Evolutionary conservation across 495 filamentous ascomycete species (phyloP), one percentile per base, ranked within the genome.

Genomic region (Astrothelium subdiscretum): DNA sequence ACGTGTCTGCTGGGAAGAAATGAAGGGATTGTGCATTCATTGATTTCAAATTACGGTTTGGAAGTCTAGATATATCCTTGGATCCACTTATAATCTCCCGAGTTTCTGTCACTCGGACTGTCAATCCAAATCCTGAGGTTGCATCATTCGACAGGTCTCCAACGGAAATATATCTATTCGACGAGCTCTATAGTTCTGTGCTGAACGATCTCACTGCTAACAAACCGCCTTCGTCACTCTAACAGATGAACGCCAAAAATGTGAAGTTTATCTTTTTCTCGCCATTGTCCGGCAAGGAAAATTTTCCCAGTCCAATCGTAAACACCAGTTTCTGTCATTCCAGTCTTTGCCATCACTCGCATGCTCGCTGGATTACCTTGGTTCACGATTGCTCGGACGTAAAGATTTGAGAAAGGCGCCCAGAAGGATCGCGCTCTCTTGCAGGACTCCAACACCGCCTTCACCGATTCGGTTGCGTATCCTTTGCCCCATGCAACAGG

Each of bases 381-480:
- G 57, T 68, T 68, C 60, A 68, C 66, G 54, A 68, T 62, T 13
- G 58, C 60, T 35, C 61, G 51, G 20, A 66, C 59, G 40, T 66
- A 66, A 10, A 68, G 26, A 32, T 66, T 63, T 51, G 43, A 35
- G 24, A 15, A 68, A 4, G 63, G 63, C 11, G 24, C 26, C 66
- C 63, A 68, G 29, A 66, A 63, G 20, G n/a, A 8, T 32, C 31
- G 35, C 51, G 29, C 61, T 24, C 51, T 63, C 48, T 63, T 63
- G 31, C 66, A 66, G 1, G 63, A 57, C 20, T 62, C 58, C 22
- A 68, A 60, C n/a, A 62, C 43, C 3, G 63, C 61, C 5, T 0
- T 29, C 10, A 68, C 10, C 24, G 66, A 3, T 29, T 68, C 66
- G 5, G 63, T 62, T 15, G 66, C 66, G 31, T 61, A 68, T 3